A percentile compares a stretch with the other conserved stretches of the same genome.
Conservation (phyloP, 176 grass and related monocot genomes). For the Oryza brachyantha region DNA sequence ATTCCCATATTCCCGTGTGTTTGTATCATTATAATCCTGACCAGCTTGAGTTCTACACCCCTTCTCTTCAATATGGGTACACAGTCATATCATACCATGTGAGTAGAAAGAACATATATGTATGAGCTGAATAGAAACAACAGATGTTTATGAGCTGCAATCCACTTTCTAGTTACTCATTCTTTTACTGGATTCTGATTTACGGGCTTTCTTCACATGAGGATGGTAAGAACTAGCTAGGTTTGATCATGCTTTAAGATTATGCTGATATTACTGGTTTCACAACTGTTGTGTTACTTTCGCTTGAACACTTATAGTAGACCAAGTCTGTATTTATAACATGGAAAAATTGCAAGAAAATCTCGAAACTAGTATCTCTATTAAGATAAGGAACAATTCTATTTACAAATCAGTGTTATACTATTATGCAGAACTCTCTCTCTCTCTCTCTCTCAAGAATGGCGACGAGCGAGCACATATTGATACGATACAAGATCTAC, state of each 20-base stretch:
- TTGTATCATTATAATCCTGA: not conserved
- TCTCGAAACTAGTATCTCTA: conserved; percentile 21
- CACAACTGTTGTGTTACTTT: not conserved
- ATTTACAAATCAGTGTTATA: conserved; percentile 21
- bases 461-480: conserved; percentile 6
- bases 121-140: not conserved
- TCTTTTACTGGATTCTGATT: not conserved
- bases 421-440: conserved; percentile 17
- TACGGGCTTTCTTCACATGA: conserved; percentile 7
- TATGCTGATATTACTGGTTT: not conserved
- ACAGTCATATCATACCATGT: not conserved
- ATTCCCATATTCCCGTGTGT: not conserved
- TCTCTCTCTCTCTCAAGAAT: conserved; percentile 4
- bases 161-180: not conserved
- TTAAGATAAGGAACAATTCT: conserved; percentile 29
- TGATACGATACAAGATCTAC: conserved; percentile 22
- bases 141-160: conserved; percentile 4
- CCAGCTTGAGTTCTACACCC: not conserved
- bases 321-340: not conserved
- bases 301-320: not conserved
- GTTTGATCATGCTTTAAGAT: not conserved
- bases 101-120: not conserved
- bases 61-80: not conserved
- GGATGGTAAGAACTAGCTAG: not conserved
- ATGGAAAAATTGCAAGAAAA: conserved; percentile 3